Evolutionary conservation across 148 eudicot genomes (phyloP).

Genomic region (Rhododendron williamsianum): DNA sequence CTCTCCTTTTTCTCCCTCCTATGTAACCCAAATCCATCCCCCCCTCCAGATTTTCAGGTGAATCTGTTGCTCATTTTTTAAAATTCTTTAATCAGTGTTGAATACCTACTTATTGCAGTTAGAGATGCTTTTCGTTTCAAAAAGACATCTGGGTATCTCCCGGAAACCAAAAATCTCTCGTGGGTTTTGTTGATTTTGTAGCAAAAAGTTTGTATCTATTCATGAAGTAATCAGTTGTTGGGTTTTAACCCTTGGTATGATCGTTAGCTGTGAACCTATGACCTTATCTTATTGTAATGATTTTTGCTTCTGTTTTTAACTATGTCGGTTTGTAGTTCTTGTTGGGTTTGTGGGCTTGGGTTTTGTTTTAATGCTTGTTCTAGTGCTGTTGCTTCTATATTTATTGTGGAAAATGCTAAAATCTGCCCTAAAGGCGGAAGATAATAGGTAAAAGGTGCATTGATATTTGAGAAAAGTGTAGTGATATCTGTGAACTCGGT

Average conservation of each 20-base stretch:
- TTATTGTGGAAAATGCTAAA: not conserved
- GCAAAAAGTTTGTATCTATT: not conserved
- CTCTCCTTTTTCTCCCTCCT: not conserved
- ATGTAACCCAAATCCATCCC: not conserved
- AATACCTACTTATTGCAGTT: not conserved
- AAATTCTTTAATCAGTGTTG: not conserved
- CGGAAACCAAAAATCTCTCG: not conserved
- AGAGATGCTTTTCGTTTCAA: not conserved
- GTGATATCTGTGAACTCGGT: not conserved
- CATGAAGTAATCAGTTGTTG: not conserved
- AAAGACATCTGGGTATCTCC: constrained; percentile 10
- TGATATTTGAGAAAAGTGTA: not conserved
- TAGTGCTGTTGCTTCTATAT: not conserved
- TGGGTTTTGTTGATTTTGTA: not conserved
- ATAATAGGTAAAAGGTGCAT: not conserved
- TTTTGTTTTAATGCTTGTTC: not conserved
- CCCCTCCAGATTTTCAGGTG: constrained; percentile 8
- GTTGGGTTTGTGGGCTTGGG: not conserved
- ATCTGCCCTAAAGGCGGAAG: not conserved
- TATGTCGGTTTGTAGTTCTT: not conserved
- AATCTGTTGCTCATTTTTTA: not conserved
- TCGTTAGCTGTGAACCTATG: not conserved
- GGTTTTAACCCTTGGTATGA: not conserved
- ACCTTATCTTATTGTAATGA: not conserved
- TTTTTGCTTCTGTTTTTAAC: not conserved